Evolutionary conservation across 2,329 filamentous ascomycete species (phyloP), one percentile per base, ranked within the genome.

Genomic region (Penicillium sp.): DNA sequence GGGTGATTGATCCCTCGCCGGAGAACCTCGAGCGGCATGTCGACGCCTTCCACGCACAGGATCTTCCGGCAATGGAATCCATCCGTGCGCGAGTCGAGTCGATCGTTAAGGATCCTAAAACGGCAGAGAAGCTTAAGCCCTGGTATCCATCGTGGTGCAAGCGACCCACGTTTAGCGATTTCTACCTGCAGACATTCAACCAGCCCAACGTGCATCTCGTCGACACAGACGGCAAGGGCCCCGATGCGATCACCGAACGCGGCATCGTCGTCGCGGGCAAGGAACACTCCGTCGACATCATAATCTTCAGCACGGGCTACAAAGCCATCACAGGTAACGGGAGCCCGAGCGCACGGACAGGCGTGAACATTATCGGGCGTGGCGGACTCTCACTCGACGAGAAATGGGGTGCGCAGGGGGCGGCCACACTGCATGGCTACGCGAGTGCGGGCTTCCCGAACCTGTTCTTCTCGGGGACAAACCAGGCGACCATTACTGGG

Each of bases 141-240:
- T 88, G 85, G 84, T 90, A 89, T 68, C 81, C 84, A 0, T 74
- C 75, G 0, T 88, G 84, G 82, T 90, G 88, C 77, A 90, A 90
- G 71, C 82, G 88, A 0, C 86, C 87, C 0, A 83, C 79, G 46
- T 89, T 88, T 73, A 85, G 86, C 72, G 85, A 89, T 67, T 79
- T 82, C 5, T 73, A 70, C 19, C 80, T 90, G 0, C 69, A 78
- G 3, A 67, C 82, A 0, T 90, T 90, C 80, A 90, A 90, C 73
- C 70, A 69, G 31, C 73, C 79, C 0, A 83, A 87, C 66, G 87
- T 90, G 3, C 79, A 80, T 6, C 82, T 90, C 0, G 77, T 90
- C 17, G 85, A 90, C 69, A 89, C 41, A 11, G 35, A 41, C 35
- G 35, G 35, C 35, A 13, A 41, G 11, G 35, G 35, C 13, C 35